Base-by-base conservation (phyloP, 2,329 filamentous ascomycete genomes). In the Trichoderma sp. region DNA sequence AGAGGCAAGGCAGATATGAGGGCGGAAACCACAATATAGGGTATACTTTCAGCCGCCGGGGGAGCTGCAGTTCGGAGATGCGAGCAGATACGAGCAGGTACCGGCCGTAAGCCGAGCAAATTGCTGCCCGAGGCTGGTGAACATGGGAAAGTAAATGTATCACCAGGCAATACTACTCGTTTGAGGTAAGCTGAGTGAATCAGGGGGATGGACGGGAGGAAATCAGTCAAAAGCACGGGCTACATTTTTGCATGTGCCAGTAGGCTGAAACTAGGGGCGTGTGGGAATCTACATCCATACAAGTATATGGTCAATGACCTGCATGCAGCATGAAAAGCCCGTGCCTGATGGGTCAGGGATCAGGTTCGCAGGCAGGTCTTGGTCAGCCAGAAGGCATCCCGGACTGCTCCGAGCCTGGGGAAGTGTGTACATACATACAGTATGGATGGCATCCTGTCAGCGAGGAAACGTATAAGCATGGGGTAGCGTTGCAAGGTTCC, bases 1-100 rank as follows among this genome's bases (percentile, higher is more conserved):
- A 52, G 28, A 32, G 24, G 18, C 18, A 59, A 43, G 14, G 37
- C 56, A 59, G 32, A 39, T 26, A 11, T 26, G 21, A 24, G 24
- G 21, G 37, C 21, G 39, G 32, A 59, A 39, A 5, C 5, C 4
- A 32, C 21, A 37, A 34, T 24, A 49, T 49, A 49, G 58, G 66
- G 28, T 68, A 55, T 55, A 34, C 55, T 55, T 68, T 68, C 51
- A 60, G 46, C 65, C 65, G 65, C 65, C 16, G 21, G 32, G 28
- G 21, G 34, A 49, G 46, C 34, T 34, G 28, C 30, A 6, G 59
- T 30, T 59, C 46, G 65, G 58, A 43, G 11, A 43, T 43, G 39
- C 55, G n/a, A 46, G 32, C 52, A 55, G 34, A 60, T 68, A 58
- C 46, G 55, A 66, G 51, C 59, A 51, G 68, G 67, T 61, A 68